Evolutionary conservation across 163 green algal species (phyloP), one percentile per base, ranked within the genome.

Genomic region (Volvox carteri): DNA sequence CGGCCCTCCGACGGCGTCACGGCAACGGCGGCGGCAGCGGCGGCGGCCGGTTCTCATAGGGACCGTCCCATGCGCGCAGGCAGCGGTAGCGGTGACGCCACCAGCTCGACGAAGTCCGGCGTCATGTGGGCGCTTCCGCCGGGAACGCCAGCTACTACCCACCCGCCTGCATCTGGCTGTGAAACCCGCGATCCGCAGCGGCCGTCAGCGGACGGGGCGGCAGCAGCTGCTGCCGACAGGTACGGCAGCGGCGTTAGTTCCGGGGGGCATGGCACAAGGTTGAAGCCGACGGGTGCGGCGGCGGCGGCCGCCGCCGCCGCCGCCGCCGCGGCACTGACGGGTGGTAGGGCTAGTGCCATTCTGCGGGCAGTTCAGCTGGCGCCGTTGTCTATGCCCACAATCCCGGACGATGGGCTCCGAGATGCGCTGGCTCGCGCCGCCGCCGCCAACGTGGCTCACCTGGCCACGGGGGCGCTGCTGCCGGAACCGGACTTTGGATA

Each of bases 401-500:
- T 4, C 2, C 41, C 21, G 62, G 81, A 78, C 41, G 33, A 14
- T n/a, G 44, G 0, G 44, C 46, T 80, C n/a, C 30, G 48, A 46
- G 46, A 52, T 6, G 81, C 67, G 41, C 46, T 79, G 33, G 81
- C 81, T 44, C 46, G 46, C 3, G 48, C 65, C 1, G 81, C 79
- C 18, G 44, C 52, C 4, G 62, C 14, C 2, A 87, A 78, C 28
- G 79, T 39, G 4, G 79, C 79, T 14, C 41, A 46, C 19, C 23
- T 87, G 46, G 30, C 62, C 21, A 37, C 7, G 1, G 81, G 81
- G n/a, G 33, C 19, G 3, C 7, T 19, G 37, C 35, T 72, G 48
- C 18, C 39, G 35, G 83, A 88, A 44, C 2, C 37, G 25, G 83
- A 88, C 83, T 88, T 58, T 19, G 83, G 83, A 7, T 88, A 88